Evolutionary conservation across 75 land plant species (phyloP), one percentile per base, ranked within the genome.

Genomic region (Selaginella tamariscina): DNA sequence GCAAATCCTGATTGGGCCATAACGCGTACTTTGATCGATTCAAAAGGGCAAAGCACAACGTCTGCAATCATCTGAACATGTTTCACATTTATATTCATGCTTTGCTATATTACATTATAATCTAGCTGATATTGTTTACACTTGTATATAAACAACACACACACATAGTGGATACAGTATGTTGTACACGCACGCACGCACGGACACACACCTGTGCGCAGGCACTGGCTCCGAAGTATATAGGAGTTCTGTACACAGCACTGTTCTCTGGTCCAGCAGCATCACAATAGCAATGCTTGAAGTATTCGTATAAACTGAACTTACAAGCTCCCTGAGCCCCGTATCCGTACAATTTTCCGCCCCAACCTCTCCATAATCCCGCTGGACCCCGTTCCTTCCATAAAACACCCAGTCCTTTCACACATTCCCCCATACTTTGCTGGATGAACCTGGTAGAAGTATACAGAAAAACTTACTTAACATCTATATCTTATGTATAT

Each of bases 281-380:
- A 72, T 82, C 84, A 21, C 82, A 77, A 72, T 89, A 93, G 24
- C 67, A 22, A 59, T 80, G 82, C 78, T 93, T 93, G 79, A 93
- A 93, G 73, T 84, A 93, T 69, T 93, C 98, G 54, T 93, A 93
- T 2, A 93, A 83, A 21, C 98, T 87, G 77, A 89, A 93, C 73
- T 79, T 89, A 77, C 81, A 89, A 60, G 83, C 95, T 31, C 98
- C 98, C 70, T 93, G 98, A 55, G 77, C 82, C 56, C 98, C 86
- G 68, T 93, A 93, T 1, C 98, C 98, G 69, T 70, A 79, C 9
- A 89, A 70, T 74, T 89, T 93, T 18, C 84, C 87, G 54, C 80
- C 81, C 98, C 98, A 93, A n/a, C 98, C 98, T 75, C 84, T 89
- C 96, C 95, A 89, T 44, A 93, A 74, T 33, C 84, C 85, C 24